Base-by-base conservation (phyloP, 768 basidiomycete species). In the Mycena haematopus region DNA sequence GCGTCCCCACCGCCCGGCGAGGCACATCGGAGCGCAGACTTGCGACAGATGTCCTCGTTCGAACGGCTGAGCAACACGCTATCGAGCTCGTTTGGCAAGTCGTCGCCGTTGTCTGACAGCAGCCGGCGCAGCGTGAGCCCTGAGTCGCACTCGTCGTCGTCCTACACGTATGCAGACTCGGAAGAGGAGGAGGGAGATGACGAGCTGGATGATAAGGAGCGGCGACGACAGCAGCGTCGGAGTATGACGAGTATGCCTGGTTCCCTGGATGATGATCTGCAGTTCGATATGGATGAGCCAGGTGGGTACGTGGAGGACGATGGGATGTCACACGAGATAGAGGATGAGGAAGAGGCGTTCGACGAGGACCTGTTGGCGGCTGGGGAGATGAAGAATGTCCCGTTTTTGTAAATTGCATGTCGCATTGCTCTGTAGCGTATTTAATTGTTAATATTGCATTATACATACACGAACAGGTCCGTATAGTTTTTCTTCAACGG, bases 201-300 rank as follows among this genome's bases (percentile, higher is more conserved):
- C 1, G 79, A 76, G 2, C 74, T 78, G 24, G 84, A 81, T 17
- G 75, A 73, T 38, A 74, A 73, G 68, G 78, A 75, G 72, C 73
- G 76, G 67, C 72, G 74, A 60, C 77, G 74, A 62, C 72, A 82
- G 42, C 66, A 72, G 55, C 78, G 89, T 64, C 80, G 84, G 70
- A 92, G 92, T 65, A 84, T 90, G 74, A 85, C 86, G 45, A 94
- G 92, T 71, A 94, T 96, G 90, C 93, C 92, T 14, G 93, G 93
- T 31, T 90, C 91, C 22, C 74, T 94, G 62, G 86, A 89, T 61
- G 84, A 89, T 64, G 79, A 64, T 5, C 13, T 82, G 69, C 78
- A 84, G 52, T 85, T 86, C 64, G 84, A 78, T 17, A 74, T 84
- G 64, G 84, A 84, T 45, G 83, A 84, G 54, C 58, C 58, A 10